These are phyloP conservation scores for Amphibolis antarctica DNA, from an alignment of 106 monocot genomes.

Conservation along the genomic window DNA sequence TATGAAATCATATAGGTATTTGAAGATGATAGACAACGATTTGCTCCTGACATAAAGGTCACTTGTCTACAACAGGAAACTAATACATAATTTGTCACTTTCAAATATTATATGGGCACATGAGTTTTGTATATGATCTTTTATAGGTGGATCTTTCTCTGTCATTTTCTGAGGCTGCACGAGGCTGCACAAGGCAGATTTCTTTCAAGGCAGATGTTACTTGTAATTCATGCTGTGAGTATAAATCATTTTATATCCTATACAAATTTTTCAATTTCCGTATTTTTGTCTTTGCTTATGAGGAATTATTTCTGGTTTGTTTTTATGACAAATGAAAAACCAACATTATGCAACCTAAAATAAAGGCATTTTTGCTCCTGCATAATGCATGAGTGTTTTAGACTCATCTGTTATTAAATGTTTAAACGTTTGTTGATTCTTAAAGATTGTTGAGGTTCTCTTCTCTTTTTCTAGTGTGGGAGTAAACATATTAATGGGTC, in stretches of 20 bases:
- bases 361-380: too few relatives aligned
- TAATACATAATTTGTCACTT: background rate
- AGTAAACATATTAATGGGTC: too few relatives aligned
- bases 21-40: slow-evolving; percentile 52
- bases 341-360: too few relatives aligned
- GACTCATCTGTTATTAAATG: too few relatives aligned
- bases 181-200: slow-evolving; percentile 39
- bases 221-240: slow-evolving; percentile 67
- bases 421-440: too few relatives aligned
- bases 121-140: background rate
- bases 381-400: too few relatives aligned
- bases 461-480: too few relatives aligned
- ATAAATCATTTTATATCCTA: background rate
- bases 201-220: slow-evolving; percentile 37
- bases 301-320: too few relatives aligned
- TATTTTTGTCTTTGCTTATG: too few relatives aligned
- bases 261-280: background rate
- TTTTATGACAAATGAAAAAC: too few relatives aligned
- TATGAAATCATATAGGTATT: slow-evolving; percentile 50
- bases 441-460: too few relatives aligned
- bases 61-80: background rate
- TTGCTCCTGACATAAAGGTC: slow-evolving; percentile 76
- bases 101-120: background rate
- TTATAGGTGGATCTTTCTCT: slow-evolving; percentile 45
- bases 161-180: slow-evolving; percentile 59